phyloP scores from a whole-genome alignment of 805 yeast species.

The Nakazawaea ishiwadae region DNA sequence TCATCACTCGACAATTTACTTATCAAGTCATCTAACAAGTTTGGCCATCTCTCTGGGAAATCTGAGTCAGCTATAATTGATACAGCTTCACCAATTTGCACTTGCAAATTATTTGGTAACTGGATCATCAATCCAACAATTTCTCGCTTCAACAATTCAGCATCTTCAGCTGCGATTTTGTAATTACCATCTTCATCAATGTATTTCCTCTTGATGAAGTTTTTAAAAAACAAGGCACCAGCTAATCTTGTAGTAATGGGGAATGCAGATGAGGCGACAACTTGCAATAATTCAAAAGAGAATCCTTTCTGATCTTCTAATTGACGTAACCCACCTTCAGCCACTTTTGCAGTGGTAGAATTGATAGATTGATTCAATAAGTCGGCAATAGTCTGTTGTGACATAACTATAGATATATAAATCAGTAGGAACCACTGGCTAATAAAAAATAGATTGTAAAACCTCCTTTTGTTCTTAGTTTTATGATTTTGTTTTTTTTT shows the following conservation, averaged over 20 bases:
- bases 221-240: constrained; percentile 86
- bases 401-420: too few species aligned
- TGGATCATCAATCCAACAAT: constrained; percentile 83
- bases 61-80: constrained; percentile 93
- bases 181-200: constrained; percentile 85
- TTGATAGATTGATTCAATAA: constrained; percentile 59
- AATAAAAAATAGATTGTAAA: too few species aligned
- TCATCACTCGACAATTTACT: constrained; percentile 59
- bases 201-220: constrained; percentile 82
- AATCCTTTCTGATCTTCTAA: constrained; percentile 72
- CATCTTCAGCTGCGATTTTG: constrained; percentile 55
- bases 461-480: too few species aligned
- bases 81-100: constrained; percentile 94
- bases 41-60: constrained; percentile 88
- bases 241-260: constrained; percentile 68
- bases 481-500: too few species aligned
- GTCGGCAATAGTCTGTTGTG: constrained; percentile 38
- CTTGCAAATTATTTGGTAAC: constrained; percentile 73
- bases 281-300: constrained; percentile 66
- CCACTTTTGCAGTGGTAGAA: constrained; percentile 58
- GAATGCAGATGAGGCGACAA: constrained; percentile 61
- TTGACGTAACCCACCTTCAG: constrained; percentile 60
- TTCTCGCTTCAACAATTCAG: constrained; percentile 63
- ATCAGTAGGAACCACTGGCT: too few species aligned
- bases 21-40: constrained; percentile 70